phyloP scores from a whole-genome alignment of 2,329 filamentous ascomycete species.

The Bisporella sp. region DNA sequence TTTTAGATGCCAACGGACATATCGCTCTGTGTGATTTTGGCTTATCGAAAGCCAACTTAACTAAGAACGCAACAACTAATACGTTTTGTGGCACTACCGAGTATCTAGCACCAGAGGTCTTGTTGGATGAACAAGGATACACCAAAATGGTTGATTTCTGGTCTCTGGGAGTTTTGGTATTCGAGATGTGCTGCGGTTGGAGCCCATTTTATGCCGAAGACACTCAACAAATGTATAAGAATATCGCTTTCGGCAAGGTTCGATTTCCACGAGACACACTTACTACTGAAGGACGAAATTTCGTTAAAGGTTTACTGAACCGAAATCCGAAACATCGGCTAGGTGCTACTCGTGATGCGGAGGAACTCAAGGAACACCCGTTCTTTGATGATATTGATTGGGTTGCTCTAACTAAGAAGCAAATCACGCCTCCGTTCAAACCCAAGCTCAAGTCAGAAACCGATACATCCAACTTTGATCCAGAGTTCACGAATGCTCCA shows the following conservation, averaged over 20 bases:
- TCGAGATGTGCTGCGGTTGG: conserved; percentile 99
- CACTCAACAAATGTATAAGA: conserved; percentile 99
- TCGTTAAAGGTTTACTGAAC: conserved; percentile 95
- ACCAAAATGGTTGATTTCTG: conserved; percentile 99
- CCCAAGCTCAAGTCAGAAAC: conserved; percentile 93
- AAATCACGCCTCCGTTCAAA: conserved; percentile 94
- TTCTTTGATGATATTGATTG: conserved; percentile 96
- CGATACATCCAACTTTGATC: conserved; percentile 97
- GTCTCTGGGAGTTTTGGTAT: conserved; percentile 94
- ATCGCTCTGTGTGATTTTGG: conserved; percentile 98
- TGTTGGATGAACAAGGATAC: conserved; percentile 93
- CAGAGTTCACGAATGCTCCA: conserved; percentile 93
- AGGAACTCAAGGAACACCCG: conserved; percentile 86
- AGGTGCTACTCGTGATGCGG: conserved; percentile 83
- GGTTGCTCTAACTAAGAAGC: conserved; percentile 80
- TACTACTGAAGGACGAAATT: conserved; percentile 91
- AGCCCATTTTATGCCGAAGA: conserved; percentile 98
- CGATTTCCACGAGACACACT: conserved; percentile 92
- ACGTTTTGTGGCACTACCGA: conserved; percentile 98
- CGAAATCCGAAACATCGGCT: conserved; percentile 93
- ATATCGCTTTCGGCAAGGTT: conserved; percentile 98
- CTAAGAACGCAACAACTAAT: conserved; percentile 96
- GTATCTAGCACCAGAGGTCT: conserved; percentile 90
- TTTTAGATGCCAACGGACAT: conserved; percentile 93
- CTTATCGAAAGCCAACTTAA: conserved; percentile 92